phyloP scores from a whole-genome alignment of 2,329 filamentous ascomycete species.

The Colletotrichum lindemuthianum region DNA sequence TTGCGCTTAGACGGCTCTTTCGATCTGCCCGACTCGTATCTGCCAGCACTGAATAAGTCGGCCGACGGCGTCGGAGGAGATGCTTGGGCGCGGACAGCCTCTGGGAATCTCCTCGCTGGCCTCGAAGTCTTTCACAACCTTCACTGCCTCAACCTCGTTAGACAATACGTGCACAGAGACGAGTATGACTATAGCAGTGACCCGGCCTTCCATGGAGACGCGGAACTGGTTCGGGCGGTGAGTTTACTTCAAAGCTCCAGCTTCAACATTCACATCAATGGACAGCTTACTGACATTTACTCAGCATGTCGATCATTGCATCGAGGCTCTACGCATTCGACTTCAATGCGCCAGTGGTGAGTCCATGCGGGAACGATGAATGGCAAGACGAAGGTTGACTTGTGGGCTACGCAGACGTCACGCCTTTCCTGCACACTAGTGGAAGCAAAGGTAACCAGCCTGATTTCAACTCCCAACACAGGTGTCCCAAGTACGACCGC shows the following conservation, averaged over 20 bases:
- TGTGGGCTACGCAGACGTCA: constrained; percentile 1
- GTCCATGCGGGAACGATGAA: neutral
- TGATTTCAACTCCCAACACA: constrained; percentile 23
- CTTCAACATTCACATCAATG: neutral
- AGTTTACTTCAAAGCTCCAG: neutral
- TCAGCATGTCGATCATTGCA: constrained; percentile 28
- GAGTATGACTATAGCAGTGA: constrained; percentile 23
- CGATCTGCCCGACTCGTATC: constrained; percentile 12
- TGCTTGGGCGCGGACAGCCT: constrained; percentile 14
- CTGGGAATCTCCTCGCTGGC: constrained; percentile 42
- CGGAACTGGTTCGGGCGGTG: constrained; percentile 22
- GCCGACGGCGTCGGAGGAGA: constrained; percentile 4
- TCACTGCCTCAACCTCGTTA: constrained; percentile 59
- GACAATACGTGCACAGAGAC: constrained; percentile 37
- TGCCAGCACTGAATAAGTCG: constrained; percentile 18
- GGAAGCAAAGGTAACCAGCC: constrained; percentile 21
- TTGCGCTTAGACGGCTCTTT: constrained; percentile 13
- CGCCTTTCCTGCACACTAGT: constrained; percentile 18
- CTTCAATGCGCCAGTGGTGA: constrained; percentile 3
- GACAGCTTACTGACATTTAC: neutral
- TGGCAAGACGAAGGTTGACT: neutral
- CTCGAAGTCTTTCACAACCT: constrained; percentile 68
- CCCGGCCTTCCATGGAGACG: constrained; percentile 18
- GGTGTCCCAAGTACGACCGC: constrained; percentile 27
- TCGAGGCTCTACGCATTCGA: constrained; percentile 21